Conservation (phyloP, 495 filamentous ascomycete species). For the Margaritispora aquatica region DNA sequence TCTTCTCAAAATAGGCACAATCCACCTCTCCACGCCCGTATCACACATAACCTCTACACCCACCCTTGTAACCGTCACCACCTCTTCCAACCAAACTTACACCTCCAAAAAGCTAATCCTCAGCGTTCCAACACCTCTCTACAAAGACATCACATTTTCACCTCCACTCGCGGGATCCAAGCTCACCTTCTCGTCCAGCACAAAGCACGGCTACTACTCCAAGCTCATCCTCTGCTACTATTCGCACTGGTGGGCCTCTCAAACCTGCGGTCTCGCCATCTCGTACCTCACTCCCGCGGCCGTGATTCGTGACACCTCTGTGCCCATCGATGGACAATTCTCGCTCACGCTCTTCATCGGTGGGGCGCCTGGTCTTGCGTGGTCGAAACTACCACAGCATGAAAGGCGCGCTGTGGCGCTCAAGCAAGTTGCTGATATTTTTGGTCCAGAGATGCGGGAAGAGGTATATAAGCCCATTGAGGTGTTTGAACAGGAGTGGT, state of each 20-base stretch:
- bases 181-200: conserved; percentile 12
- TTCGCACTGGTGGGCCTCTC: conserved; percentile 34
- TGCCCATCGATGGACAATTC: conserved; percentile 27
- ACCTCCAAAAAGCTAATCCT: conserved; percentile 32
- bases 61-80: conserved; percentile 10
- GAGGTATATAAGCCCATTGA: conserved; percentile 16
- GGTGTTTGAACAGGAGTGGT: conserved; percentile 26
- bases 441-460: conserved; percentile 2
- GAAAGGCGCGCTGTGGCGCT: conserved; percentile 1
- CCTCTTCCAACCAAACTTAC: conserved; percentile 16
- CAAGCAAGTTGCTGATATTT: conserved; percentile 11
- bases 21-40: conserved; percentile 25
- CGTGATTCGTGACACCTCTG: conserved; percentile 36
- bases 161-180: conserved; percentile 25
- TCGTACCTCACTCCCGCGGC: conserved; percentile 30
- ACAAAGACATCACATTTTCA: conserved; percentile 30
- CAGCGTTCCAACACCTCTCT: conserved; percentile 28
- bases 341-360: conserved; percentile 37
- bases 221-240: conserved; percentile 33
- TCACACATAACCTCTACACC: conserved; percentile 6
- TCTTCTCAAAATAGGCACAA: conserved; percentile 16
- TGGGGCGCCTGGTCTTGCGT: conserved; percentile 28
- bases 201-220: conserved; percentile 31
- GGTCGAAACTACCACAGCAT: conserved; percentile 19
- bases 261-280: conserved; percentile 30